These are phyloP conservation scores for Hypholoma sublateritium DNA, from an alignment of 768 basidiomycete genomes.

Conservation along the genomic window DNA sequence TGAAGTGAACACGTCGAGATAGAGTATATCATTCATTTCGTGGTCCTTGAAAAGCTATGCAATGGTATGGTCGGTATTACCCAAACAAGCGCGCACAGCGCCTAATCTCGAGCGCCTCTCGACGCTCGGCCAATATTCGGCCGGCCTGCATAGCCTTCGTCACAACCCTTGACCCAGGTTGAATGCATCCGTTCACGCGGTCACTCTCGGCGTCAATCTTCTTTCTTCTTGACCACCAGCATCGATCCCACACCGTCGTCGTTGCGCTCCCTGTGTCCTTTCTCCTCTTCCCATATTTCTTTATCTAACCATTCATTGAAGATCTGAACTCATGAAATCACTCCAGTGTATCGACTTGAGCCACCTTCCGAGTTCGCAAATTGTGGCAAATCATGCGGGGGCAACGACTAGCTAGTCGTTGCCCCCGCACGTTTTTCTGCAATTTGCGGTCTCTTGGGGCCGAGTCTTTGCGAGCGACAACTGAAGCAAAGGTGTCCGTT, in stretches of 20 bases:
- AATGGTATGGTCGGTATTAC: no score
- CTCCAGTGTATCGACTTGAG: background rate
- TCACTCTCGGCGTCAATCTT: background rate
- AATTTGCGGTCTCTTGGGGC: slow-evolving; percentile 10
- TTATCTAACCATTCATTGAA: background rate
- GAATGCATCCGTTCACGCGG: background rate
- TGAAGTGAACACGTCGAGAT: no score
- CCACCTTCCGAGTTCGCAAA: slow-evolving; percentile 1
- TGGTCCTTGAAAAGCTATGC: no score
- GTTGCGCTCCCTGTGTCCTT: background rate
- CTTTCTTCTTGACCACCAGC: slow-evolving; percentile 7
- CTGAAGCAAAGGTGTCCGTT: background rate
- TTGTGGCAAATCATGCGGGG: slow-evolving; percentile 14
- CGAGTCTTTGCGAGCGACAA: background rate
- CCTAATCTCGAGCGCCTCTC: slow-evolving; percentile 1
- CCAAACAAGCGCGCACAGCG: background rate
- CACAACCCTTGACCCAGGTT: slow-evolving; percentile 3
- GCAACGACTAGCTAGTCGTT: background rate
- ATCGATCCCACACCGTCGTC: background rate
- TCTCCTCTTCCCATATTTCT: background rate
- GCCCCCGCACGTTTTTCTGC: slow-evolving; percentile 12
- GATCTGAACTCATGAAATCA: background rate
- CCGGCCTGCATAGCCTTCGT: slow-evolving; percentile 4
- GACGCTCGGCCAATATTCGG: background rate
- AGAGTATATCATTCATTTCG: no score